phyloP scores from a whole-genome alignment of 768 basidiomycete species.

The Strobilomyces dryophilus region DNA sequence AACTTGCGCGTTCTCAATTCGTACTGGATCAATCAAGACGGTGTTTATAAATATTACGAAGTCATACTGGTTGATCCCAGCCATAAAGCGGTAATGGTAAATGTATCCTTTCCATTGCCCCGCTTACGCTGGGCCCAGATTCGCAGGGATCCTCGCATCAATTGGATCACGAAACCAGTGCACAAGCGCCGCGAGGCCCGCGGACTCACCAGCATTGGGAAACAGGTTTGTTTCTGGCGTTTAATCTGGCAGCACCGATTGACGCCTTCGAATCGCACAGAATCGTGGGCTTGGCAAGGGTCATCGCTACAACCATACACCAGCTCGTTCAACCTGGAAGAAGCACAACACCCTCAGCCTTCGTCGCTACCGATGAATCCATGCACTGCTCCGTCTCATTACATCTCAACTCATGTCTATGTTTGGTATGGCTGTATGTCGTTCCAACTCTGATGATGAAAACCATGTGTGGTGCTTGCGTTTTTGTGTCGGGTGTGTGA shows the following conservation, averaged over 20 bases:
- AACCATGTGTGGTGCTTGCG: constrained; percentile 6
- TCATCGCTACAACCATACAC: constrained; percentile 88
- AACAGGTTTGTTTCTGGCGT: constrained; percentile 59
- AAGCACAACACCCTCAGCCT: constrained; percentile 97
- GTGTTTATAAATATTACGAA: constrained; percentile 99
- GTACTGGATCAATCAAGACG: constrained; percentile 99
- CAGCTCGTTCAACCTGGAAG: constrained; percentile 90
- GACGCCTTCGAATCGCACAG: constrained; percentile 35
- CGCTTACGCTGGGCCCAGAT: constrained; percentile 45
- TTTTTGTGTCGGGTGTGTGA: background rate
- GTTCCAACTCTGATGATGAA: constrained; percentile 8
- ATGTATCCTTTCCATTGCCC: background rate
- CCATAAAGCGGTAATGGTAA: constrained; percentile 79
- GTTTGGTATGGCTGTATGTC: constrained; percentile 26
- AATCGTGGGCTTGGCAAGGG: constrained; percentile 98
- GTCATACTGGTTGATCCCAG: constrained; percentile 96
- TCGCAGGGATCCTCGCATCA: constrained; percentile 95
- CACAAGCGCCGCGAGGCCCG: constrained; percentile 99
- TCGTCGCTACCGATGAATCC: constrained; percentile 73
- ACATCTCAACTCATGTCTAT: constrained; percentile 22
- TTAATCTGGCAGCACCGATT: background rate
- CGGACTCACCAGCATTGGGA: constrained; percentile 95
- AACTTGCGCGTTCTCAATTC: constrained; percentile 97
- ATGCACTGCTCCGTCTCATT: constrained; percentile 3
- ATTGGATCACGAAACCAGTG: constrained; percentile 98